phyloP scores from a whole-genome alignment of 495 filamentous ascomycete genomes.

The Astrothelium subdiscretum region DNA sequence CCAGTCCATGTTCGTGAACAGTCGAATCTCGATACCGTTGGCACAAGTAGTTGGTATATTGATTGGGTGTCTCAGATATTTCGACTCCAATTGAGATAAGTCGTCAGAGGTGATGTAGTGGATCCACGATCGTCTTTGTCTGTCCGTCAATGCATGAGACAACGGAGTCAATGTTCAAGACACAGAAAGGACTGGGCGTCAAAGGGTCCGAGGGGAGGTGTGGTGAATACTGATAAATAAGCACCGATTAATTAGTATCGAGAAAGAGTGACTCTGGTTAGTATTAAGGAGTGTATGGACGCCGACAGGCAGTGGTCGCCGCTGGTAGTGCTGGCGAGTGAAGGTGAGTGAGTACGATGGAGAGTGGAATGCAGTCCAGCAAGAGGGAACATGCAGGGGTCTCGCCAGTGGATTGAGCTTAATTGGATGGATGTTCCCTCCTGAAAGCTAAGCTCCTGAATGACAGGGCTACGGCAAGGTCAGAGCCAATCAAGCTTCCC shows the following conservation, averaged over 20 bases:
- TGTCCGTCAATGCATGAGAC: not conserved
- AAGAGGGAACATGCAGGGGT: not conserved
- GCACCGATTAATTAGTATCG: not conserved
- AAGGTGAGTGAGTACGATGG: not conserved
- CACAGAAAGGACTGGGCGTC: slow-evolving; percentile 1
- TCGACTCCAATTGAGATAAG: not conserved
- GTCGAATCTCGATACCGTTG: not conserved
- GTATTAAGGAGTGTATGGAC: not conserved
- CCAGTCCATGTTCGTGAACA: not conserved
- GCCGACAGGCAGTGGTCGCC: not conserved
- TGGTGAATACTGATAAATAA: not conserved
- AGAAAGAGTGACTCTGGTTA: slow-evolving; percentile 18
- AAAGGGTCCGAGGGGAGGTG: not conserved
- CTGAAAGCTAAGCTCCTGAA: not conserved
- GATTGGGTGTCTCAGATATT: not conserved
- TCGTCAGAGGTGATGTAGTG: not conserved
- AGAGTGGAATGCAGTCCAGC: not conserved
- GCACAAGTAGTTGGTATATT: not conserved
- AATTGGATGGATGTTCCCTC: not conserved
- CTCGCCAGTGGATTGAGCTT: not conserved
- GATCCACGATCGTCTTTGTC: not conserved
- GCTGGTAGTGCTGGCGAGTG: not conserved
- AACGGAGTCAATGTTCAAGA: slow-evolving; percentile 2
- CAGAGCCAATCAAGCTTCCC: not conserved
- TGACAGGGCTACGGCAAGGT: not conserved